A percentile compares a stretch with the other conserved stretches of the same genome.
Evolutionary conservation across 2,329 filamentous ascomycete genomes (phyloP).

Genomic region (Lachnellula occidentalis): DNA sequence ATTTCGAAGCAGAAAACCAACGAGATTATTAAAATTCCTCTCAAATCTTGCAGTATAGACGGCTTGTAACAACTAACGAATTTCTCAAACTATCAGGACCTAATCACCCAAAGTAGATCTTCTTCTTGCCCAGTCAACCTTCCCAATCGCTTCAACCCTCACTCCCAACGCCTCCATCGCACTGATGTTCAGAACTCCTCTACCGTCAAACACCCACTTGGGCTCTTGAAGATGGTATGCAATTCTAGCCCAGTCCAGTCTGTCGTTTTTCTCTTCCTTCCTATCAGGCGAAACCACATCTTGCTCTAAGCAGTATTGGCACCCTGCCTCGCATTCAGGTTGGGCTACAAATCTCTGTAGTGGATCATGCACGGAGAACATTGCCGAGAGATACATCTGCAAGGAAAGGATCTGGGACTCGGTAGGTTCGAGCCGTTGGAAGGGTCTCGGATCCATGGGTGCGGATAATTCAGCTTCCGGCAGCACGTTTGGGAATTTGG

Average conservation of each 20-base stretch:
- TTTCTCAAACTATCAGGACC: no score
- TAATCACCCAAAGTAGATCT: neutral
- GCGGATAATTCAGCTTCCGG: neutral
- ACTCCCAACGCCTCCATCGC: constrained; percentile 29
- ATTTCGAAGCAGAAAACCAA: no score
- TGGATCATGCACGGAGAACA: constrained; percentile 13
- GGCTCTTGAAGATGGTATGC: constrained; percentile 40
- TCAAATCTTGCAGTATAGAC: no score
- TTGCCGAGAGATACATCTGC: constrained; percentile 10
- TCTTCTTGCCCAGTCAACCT: constrained; percentile 3
- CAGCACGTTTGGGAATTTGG: constrained; percentile 1
- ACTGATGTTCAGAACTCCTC: constrained; percentile 28
- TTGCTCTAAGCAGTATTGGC: constrained; percentile 34
- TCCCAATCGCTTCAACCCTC: constrained; percentile 25
- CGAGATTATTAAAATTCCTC: no score
- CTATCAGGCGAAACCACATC: neutral
- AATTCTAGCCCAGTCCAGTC: constrained; percentile 41
- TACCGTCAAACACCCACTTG: constrained; percentile 45
- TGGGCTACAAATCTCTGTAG: constrained; percentile 23
- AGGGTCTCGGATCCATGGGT: constrained; percentile 20
- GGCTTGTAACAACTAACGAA: no score
- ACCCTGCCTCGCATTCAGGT: constrained; percentile 24
- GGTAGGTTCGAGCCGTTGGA: constrained; percentile 16
- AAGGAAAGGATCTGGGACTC: constrained; percentile 20
- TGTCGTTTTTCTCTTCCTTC: constrained; percentile 20